Conservation (phyloP, 768 basidiomycete genomes). For the Leccinum arenicola region DNA sequence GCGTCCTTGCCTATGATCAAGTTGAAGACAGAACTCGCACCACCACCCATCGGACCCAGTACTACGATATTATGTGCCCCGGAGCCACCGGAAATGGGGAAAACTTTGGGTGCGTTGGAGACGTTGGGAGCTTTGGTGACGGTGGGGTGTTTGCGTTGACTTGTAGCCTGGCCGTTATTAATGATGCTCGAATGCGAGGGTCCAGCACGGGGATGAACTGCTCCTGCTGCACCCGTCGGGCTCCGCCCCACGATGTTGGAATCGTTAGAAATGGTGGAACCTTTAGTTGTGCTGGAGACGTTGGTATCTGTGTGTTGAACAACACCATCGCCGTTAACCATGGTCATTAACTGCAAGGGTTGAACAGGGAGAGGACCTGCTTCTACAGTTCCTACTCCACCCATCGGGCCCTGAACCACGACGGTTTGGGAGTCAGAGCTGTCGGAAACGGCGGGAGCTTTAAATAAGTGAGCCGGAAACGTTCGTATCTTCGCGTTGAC, state of each 20-base stretch:
- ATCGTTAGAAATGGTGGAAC: neutral
- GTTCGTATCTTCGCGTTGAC: neutral
- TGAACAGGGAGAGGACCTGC: too few species aligned
- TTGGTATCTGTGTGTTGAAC: too few species aligned
- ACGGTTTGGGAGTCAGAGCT: too few species aligned
- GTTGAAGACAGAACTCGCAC: conserved; percentile 31
- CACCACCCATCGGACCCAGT: conserved; percentile 25
- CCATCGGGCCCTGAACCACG: too few species aligned
- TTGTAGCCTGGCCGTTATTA: too few species aligned
- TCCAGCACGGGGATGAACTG: neutral
- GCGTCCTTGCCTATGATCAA: conserved; percentile 23
- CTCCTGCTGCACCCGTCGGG: neutral
- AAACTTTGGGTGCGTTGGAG: neutral
- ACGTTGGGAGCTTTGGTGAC: neutral
- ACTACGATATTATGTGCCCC: conserved; percentile 20
- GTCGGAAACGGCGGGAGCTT: too few species aligned
- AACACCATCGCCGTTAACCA: too few species aligned
- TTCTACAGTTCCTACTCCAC: too few species aligned
- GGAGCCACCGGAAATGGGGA: neutral
- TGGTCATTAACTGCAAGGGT: too few species aligned
- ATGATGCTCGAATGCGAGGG: too few species aligned
- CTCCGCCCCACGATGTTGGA: neutral
- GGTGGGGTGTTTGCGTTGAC: too few species aligned
- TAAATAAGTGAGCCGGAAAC: too few species aligned
- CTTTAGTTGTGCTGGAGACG: neutral